These are phyloP conservation scores for Ganoderma meredithae DNA, from an alignment of 1,284 basidiomycete species.

Conservation along the genomic window DNA sequence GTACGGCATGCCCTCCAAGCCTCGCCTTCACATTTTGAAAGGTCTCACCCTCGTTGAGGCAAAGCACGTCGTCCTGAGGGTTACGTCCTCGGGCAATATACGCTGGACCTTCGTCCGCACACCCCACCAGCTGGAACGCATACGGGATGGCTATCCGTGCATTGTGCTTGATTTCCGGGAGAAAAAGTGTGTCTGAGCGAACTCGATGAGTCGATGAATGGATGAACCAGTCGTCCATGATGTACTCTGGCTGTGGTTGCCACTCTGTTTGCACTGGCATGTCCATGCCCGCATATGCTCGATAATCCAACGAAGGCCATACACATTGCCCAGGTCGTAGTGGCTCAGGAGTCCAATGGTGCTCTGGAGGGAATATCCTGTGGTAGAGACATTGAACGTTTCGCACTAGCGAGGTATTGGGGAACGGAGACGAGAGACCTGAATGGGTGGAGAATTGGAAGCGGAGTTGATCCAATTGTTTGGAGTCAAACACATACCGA, in stretches of 20 bases:
- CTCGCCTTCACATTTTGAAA: slow-evolving; percentile 42
- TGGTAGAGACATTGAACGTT: slow-evolving; percentile 58
- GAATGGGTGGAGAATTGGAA: neutral
- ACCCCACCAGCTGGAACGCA: slow-evolving; percentile 74
- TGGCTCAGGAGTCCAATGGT: slow-evolving; percentile 54
- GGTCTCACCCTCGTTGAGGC: slow-evolving; percentile 59
- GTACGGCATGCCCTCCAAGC: neutral
- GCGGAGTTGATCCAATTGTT: neutral
- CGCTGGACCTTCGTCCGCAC: slow-evolving; percentile 79
- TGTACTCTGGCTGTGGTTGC: slow-evolving; percentile 31
- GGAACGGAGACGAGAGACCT: slow-evolving; percentile 78
- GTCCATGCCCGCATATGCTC: slow-evolving; percentile 54
- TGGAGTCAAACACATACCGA: slow-evolving; percentile 50
- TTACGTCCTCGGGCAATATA: slow-evolving; percentile 54
- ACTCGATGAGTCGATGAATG: slow-evolving; percentile 55
- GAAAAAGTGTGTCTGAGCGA: slow-evolving; percentile 66
- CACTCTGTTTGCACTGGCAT: slow-evolving; percentile 49
- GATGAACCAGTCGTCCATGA: slow-evolving; percentile 51
- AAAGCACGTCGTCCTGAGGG: slow-evolving; percentile 56
- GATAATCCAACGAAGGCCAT: slow-evolving; percentile 57
- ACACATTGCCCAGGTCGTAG: slow-evolving; percentile 62
- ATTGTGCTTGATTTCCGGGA: slow-evolving; percentile 76
- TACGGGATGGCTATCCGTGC: slow-evolving; percentile 73
- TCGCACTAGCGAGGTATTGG: slow-evolving; percentile 65
- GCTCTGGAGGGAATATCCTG: slow-evolving; percentile 57